Percentiles rank a stretch among this genome's conserved stretches.
These are phyloP conservation scores for Trichosporon coremiiforme DNA, from an alignment of 1,284 basidiomycete species.

Conservation along the genomic window DNA sequence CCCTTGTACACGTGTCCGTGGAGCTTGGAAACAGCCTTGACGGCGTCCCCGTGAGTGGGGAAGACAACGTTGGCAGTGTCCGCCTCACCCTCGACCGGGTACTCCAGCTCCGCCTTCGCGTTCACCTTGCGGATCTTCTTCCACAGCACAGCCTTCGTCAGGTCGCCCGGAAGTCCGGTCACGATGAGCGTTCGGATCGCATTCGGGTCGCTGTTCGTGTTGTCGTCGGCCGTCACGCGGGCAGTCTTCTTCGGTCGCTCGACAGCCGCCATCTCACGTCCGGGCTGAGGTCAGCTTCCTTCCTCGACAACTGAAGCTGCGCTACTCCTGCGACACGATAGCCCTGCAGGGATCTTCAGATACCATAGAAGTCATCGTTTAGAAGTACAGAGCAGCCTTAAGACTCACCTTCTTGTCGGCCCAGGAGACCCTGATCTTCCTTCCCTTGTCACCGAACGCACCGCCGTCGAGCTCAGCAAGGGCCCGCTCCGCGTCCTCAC, in stretches of 20 bases:
- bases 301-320: slow-evolving; percentile 20
- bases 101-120: slow-evolving; percentile 65
- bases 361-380: not conserved
- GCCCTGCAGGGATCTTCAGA: not conserved
- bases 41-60: slow-evolving; percentile 69
- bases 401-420: slow-evolving; percentile 70
- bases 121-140: slow-evolving; percentile 79
- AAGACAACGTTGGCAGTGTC: slow-evolving; percentile 72
- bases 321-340: not conserved
- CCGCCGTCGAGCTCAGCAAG: slow-evolving; percentile 63
- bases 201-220: slow-evolving; percentile 62
- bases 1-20: slow-evolving; percentile 96
- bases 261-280: slow-evolving; percentile 23
- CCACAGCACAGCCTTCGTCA: slow-evolving; percentile 77
- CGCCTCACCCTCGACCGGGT: slow-evolving; percentile 62
- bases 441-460: slow-evolving; percentile 62
- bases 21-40: slow-evolving; percentile 75
- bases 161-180: slow-evolving; percentile 68
- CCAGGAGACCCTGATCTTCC: slow-evolving; percentile 75
- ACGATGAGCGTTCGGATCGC: slow-evolving; percentile 79
- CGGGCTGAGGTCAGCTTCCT: slow-evolving; percentile 22
- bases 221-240: slow-evolving; percentile 25
- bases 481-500: slow-evolving; percentile 81
- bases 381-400: not conserved
- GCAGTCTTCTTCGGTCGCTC: slow-evolving; percentile 31